These are phyloP conservation scores for Irpex sp. DNA, from an alignment of 1,284 basidiomycete genomes.

Conservation along the genomic window DNA sequence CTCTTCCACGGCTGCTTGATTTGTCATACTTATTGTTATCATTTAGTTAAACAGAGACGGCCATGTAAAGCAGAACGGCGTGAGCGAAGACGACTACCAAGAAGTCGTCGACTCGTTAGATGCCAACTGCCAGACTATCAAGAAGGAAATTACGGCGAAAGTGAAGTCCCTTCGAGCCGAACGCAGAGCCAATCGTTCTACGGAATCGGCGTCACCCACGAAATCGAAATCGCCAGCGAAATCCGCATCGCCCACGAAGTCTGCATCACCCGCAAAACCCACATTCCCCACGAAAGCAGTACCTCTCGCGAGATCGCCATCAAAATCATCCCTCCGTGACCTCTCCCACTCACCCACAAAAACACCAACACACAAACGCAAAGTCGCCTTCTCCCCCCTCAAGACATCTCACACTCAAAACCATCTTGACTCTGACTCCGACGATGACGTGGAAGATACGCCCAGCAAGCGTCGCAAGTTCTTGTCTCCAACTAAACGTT, in stretches of 20 bases:
- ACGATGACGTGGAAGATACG: background rate
- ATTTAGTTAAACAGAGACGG: slow-evolving; percentile 11
- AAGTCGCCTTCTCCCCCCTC: slow-evolving; percentile 21
- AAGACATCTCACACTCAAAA: background rate
- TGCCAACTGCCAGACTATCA: background rate
- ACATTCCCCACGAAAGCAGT: background rate
- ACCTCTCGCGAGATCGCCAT: slow-evolving; percentile 12
- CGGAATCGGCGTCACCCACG: background rate
- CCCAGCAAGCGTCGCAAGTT: background rate
- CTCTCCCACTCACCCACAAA: slow-evolving; percentile 19
- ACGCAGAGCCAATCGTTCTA: background rate
- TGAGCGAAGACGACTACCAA: slow-evolving; percentile 12
- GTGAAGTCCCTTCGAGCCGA: background rate
- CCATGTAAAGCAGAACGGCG: slow-evolving; percentile 11
- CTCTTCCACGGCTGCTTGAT: slow-evolving; percentile 7
- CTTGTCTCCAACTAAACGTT: background rate
- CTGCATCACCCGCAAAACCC: slow-evolving; percentile 4
- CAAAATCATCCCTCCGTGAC: slow-evolving; percentile 21
- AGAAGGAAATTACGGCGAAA: background rate
- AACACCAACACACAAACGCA: slow-evolving; percentile 26
- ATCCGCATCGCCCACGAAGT: slow-evolving; percentile 1
- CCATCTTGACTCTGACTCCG: background rate
- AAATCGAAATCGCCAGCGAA: background rate
- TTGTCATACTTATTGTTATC: background rate
- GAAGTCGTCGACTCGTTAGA: background rate